These are phyloP conservation scores for Fragaria iinumae DNA, from an alignment of 306 rosid genomes.

Conservation along the genomic window DNA sequence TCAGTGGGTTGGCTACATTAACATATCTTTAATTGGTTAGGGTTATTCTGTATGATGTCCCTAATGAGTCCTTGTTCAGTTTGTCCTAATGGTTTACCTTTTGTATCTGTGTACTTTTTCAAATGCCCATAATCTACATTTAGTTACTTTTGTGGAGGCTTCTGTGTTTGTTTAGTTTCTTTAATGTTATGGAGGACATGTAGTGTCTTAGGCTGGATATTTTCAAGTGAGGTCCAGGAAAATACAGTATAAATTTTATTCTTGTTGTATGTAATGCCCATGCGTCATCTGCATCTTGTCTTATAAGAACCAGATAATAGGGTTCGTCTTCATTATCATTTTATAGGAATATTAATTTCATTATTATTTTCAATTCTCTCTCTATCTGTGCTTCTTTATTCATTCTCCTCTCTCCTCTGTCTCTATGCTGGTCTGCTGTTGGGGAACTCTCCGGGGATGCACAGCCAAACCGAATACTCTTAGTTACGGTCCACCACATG, in stretches of 20 bases:
- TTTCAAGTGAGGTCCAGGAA: not conserved
- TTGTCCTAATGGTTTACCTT: not conserved
- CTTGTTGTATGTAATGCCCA: not conserved
- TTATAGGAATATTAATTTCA: conserved; percentile 7
- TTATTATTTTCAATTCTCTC: conserved; percentile 32
- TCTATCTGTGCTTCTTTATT: conserved; percentile 64
- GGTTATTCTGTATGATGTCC: no score
- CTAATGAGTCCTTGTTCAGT: not conserved
- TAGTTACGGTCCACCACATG: conserved; percentile 98
- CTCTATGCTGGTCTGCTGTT: conserved; percentile 77
- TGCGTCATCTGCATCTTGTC: not conserved
- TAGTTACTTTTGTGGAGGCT: not conserved
- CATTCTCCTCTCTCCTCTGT: conserved; percentile 83
- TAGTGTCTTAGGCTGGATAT: not conserved
- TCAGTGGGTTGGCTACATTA: not conserved
- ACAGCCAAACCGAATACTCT: conserved; percentile 99
- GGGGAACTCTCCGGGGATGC: conserved; percentile 65
- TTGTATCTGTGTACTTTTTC: not conserved
- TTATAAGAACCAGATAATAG: not conserved
- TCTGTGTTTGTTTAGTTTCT: not conserved
- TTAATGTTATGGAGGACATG: no score
- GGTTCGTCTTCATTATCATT: not conserved
- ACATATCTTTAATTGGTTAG: not conserved
- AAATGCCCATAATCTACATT: not conserved
- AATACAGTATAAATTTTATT: not conserved